These are phyloP conservation scores for Biscutella laevigata DNA, from an alignment of 441 rosid species.

Conservation along the genomic window DNA sequence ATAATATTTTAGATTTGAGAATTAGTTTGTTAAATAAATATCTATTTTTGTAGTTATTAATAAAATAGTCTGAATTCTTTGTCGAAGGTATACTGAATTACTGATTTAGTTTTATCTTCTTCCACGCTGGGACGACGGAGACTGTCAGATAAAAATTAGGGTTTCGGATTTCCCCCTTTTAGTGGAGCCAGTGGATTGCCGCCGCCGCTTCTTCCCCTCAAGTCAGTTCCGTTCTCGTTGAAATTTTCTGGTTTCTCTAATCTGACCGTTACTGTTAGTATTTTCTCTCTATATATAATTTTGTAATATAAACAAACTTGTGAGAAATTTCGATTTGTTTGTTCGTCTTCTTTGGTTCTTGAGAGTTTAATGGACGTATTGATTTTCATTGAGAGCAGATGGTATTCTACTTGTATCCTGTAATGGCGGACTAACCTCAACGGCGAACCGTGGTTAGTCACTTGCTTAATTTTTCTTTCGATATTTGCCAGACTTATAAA, in stretches of 20 bases:
- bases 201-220: constrained; percentile 39
- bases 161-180: constrained; percentile 26
- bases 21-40: too few species aligned
- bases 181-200: constrained; percentile 26
- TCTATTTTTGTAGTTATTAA: too few species aligned
- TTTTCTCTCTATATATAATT: background rate
- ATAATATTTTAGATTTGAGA: too few species aligned
- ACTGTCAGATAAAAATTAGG: constrained; percentile 9
- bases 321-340: background rate
- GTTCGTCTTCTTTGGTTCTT: background rate
- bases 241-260: background rate
- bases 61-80: too few species aligned
- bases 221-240: constrained; percentile 37
- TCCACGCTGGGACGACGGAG: background rate
- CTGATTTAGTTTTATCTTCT: too few species aligned
- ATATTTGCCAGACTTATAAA: background rate
- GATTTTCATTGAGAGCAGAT: constrained; percentile 40
- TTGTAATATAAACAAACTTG: background rate
- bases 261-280: background rate
- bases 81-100: too few species aligned
- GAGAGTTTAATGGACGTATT: constrained; percentile 1
- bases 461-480: constrained; percentile 17
- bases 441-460: constrained; percentile 74
- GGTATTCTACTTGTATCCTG: constrained; percentile 63
- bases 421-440: constrained; percentile 85